Conservation (phyloP, 1,284 basidiomycete genomes). For the Sanguinoderma infundibulare region DNA sequence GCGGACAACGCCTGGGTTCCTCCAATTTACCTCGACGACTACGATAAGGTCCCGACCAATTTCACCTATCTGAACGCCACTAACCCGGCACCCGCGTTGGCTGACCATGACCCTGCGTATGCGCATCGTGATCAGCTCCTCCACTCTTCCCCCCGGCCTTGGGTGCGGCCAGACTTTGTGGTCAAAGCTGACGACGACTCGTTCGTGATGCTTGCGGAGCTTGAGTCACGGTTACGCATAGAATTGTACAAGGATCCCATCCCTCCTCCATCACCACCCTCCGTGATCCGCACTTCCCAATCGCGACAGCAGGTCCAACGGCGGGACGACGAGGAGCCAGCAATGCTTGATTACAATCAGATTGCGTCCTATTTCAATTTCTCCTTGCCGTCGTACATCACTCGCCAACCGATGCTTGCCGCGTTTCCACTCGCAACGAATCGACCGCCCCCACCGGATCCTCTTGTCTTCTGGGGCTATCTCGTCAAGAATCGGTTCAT, state of each 20-base stretch:
- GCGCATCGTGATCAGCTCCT: constrained; percentile 55
- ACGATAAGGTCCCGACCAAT: constrained; percentile 36
- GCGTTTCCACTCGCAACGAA: not conserved
- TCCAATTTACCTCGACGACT: constrained; percentile 56
- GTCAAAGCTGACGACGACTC: constrained; percentile 95
- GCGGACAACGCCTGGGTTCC: constrained; percentile 92
- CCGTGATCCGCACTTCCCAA: constrained; percentile 9
- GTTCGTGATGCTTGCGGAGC: constrained; percentile 92
- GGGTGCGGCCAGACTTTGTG: constrained; percentile 87
- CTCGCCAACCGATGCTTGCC: constrained; percentile 9
- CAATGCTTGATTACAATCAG: constrained; percentile 13
- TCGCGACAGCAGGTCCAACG: constrained; percentile 4
- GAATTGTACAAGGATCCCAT: constrained; percentile 54
- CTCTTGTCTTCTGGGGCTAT: constrained; percentile 93
- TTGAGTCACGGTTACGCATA: constrained; percentile 84
- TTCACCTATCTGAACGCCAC: constrained; percentile 69
- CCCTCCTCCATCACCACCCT: constrained; percentile 20
- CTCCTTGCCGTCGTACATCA: constrained; percentile 12
- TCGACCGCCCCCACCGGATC: constrained; percentile 49
- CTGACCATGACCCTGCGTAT: constrained; percentile 66
- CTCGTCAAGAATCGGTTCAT: constrained; percentile 94
- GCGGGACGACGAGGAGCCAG: constrained; percentile 2
- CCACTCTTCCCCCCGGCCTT: constrained; percentile 49
- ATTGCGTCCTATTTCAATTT: constrained; percentile 18
- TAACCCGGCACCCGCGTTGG: constrained; percentile 55